A percentile compares a stretch with the other conserved stretches of the same genome.
Conservation (phyloP, 495 filamentous ascomycete genomes). For the Cercophora scortea region DNA sequence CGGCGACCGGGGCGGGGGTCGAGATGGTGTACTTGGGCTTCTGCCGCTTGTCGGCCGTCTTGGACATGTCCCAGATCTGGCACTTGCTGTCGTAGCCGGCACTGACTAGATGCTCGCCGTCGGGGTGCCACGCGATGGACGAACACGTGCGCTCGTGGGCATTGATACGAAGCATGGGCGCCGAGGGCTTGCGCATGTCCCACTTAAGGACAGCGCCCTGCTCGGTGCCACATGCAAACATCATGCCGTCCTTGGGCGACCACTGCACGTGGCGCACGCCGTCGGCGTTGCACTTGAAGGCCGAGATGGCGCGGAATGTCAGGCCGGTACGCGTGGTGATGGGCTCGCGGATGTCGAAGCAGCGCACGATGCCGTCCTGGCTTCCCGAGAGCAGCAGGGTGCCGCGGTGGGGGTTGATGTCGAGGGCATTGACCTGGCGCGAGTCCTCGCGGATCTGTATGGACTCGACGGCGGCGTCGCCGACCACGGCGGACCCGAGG, state of each 20-base stretch:
- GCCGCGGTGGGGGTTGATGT: conserved; percentile 77
- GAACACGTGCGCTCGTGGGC: conserved; percentile 74
- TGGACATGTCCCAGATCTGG: conserved; percentile 86
- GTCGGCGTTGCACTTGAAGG: conserved; percentile 54
- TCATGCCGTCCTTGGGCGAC: conserved; percentile 74
- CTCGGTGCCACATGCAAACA: conserved; percentile 88
- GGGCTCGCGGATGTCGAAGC: conserved; percentile 41
- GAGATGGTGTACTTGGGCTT: conserved; percentile 60
- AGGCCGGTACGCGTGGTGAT: conserved; percentile 28
- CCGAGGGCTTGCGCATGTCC: conserved; percentile 40
- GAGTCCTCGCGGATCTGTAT: conserved; percentile 69
- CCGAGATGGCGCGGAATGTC: conserved; percentile 34
- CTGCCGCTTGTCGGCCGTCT: conserved; percentile 67
- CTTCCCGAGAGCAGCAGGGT: conserved; percentile 78
- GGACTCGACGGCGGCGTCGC: conserved; percentile 56
- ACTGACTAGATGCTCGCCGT: conserved; percentile 82
- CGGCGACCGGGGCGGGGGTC: conserved; percentile 56
- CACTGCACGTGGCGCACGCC: conserved; percentile 81
- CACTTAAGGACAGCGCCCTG: conserved; percentile 61
- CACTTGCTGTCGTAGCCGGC: conserved; percentile 76
- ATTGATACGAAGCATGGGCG: conserved; percentile 59
- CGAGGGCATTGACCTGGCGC: conserved; percentile 85
- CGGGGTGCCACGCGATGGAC: conserved; percentile 90
- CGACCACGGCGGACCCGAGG: conserved; percentile 17
- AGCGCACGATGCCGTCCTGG: conserved; percentile 82